A percentile compares a stretch with the other conserved stretches of the same genome.
Evolutionary conservation across 345 rosid species (phyloP).

Genomic region (Arabidopsis arenosa): DNA sequence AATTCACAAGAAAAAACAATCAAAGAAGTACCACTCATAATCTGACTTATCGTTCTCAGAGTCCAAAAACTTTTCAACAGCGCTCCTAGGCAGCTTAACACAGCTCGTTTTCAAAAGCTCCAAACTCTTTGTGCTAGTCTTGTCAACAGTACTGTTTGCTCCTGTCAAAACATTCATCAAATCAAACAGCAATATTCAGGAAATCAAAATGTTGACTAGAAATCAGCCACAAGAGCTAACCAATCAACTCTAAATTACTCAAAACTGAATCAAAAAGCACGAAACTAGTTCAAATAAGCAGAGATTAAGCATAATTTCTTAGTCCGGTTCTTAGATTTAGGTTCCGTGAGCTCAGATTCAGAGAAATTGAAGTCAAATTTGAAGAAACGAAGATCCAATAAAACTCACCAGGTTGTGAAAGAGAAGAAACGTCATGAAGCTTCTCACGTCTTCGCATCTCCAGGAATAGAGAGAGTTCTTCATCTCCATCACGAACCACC

Average conservation of each 20-base stretch:
- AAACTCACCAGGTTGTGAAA: conserved; percentile 49
- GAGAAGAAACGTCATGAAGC: conserved; percentile 48
- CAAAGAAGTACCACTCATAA: conserved; percentile 41
- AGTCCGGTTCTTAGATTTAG: background rate
- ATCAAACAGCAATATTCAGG: background rate
- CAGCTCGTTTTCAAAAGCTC: conserved; percentile 11
- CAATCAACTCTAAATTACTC: background rate
- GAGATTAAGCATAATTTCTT: background rate
- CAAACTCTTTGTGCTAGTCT: conserved; percentile 26
- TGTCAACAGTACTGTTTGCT: background rate
- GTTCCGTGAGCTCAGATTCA: conserved; percentile 23
- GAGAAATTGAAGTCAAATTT: conserved; percentile 8
- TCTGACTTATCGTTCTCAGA: conserved; percentile 43
- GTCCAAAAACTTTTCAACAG: conserved; percentile 42
- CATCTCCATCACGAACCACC: conserved; percentile 68
- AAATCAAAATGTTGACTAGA: background rate
- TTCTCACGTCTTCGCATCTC: conserved; percentile 85
- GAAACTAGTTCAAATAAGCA: conserved; percentile 13
- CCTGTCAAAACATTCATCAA: conserved; percentile 15
- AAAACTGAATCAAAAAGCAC: background rate
- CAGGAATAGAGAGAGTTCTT: conserved; percentile 74
- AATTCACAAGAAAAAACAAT: background rate
- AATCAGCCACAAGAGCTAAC: conserved; percentile 15
- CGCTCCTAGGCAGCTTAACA: conserved; percentile 35
- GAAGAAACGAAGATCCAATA: conserved; percentile 28